Percentiles rank a stretch among this genome's conserved stretches.
These are phyloP conservation scores for Blastobotrys muscicola DNA, from an alignment of 805 yeast species.

Conservation along the genomic window DNA sequence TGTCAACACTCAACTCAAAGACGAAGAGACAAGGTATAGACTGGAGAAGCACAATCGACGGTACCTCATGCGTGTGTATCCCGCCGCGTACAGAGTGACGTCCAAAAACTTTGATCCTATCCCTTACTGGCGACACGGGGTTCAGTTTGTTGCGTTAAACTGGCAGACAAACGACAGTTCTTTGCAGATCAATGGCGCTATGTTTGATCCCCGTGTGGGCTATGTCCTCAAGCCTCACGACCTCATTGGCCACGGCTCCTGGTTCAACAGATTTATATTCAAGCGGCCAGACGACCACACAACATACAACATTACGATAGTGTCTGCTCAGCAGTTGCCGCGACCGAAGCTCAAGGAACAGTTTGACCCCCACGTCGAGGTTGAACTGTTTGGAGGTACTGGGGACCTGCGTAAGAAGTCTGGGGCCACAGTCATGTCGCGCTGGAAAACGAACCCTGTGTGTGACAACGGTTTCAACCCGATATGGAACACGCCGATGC, in stretches of 20 bases:
- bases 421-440: no score
- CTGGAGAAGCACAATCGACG: conserved; percentile 67
- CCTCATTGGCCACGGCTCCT: conserved; percentile 19
- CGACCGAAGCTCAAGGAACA: conserved; percentile 44
- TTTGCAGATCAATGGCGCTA: conserved; percentile 76
- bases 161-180: conserved; percentile 93
- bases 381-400: conserved; percentile 46
- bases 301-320: conserved; percentile 32
- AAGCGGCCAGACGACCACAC: conserved; percentile 2
- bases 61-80: conserved; percentile 77
- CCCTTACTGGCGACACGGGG: conserved; percentile 73
- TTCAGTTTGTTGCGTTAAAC: conserved; percentile 91
- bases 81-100: conserved; percentile 64
- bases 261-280: neutral
- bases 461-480: conserved; percentile 78
- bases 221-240: conserved; percentile 66
- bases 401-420: neutral
- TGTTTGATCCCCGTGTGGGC: conserved; percentile 65
- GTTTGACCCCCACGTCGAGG: conserved; percentile 51
- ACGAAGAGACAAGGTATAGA: conserved; percentile 43
- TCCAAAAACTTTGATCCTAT: conserved; percentile 80
- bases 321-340: conserved; percentile 84
- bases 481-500: conserved; percentile 56
- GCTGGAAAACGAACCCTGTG: no score
- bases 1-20: conserved; percentile 53